Base-by-base conservation (phyloP, 2,329 filamentous ascomycete species). In the Dothidotthia symphoricarpi region DNA sequence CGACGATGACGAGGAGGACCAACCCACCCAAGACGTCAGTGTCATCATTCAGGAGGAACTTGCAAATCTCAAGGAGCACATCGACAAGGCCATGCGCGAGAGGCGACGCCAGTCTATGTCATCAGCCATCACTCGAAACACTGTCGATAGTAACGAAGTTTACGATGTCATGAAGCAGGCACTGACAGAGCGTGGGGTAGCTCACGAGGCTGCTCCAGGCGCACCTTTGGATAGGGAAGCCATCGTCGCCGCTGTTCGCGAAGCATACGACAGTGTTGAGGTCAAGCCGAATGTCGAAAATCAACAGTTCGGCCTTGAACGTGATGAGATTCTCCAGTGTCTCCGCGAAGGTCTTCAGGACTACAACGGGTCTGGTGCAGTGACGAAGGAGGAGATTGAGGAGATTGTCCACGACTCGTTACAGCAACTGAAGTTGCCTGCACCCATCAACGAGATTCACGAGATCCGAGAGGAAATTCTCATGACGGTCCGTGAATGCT, bases 241-340 rank as follows among this genome's bases (percentile, higher is more conserved):
- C 41, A 87, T 97, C 24, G 78, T 97, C 2, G 78, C 86, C 17
- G 89, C 90, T 3, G 86, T 97, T 11, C 83, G 83, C 52, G 89
- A 95, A 53, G 91, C 90, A 1, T 95, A 89, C 81, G 91, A 96
- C 61, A 87, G 83, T 36, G 47, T 63, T 33, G 55, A 59, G 43
- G 95, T 95, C 69, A 95, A 95, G 68, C 91, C 91, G 1, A 88
- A 96, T 55, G 88, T 95, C 34, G 85, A 95, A 53, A 77, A 95
- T 4, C 85, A 95, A 54, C 88, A 95, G 55, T 86, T 94, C 46
- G 91, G 90, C 2, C 74, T 97, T 1, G 91, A 95, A 63, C 80
- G 88, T 4, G 88, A 96, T 10, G 91, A 97, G 59, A 86, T 97
- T 31, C 74, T 97, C 11, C 82, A 85, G 26, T 95, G 89, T 50